Evolutionary conservation across 805 yeast species (phyloP).

Genomic region (Ogataea henricii): DNA sequence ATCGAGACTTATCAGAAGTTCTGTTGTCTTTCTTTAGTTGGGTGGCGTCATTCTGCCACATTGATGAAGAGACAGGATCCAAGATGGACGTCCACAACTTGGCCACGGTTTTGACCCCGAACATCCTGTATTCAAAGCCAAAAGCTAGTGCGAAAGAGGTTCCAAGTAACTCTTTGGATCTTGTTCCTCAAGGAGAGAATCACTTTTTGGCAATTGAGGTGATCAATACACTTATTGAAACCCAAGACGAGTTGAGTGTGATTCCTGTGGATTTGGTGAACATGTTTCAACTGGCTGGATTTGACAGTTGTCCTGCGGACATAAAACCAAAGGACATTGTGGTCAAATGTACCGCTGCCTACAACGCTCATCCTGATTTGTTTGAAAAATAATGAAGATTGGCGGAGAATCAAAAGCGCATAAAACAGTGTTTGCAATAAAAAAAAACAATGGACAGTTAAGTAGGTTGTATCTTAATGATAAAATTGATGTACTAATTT

Average conservation of each 20-base stretch:
- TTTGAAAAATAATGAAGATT: slow-evolving; percentile 8
- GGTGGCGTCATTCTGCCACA: slow-evolving; percentile 94
- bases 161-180: slow-evolving; percentile 24
- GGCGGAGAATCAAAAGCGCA: neutral
- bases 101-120: slow-evolving; percentile 95
- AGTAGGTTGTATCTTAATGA: slow-evolving; percentile 4
- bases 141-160: slow-evolving; percentile 27
- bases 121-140: slow-evolving; percentile 67
- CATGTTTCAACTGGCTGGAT: slow-evolving; percentile 50
- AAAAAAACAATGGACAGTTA: neutral
- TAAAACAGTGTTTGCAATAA: neutral
- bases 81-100: slow-evolving; percentile 96
- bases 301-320: slow-evolving; percentile 29
- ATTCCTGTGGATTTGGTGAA: slow-evolving; percentile 68
- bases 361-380: slow-evolving; percentile 31
- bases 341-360: slow-evolving; percentile 32
- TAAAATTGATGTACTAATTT: slow-evolving; percentile 1
- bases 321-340: slow-evolving; percentile 43
- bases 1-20: slow-evolving; percentile 86
- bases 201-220: slow-evolving; percentile 92
- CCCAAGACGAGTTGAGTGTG: slow-evolving; percentile 74
- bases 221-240: slow-evolving; percentile 77
- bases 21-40: slow-evolving; percentile 83
- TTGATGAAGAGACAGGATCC: slow-evolving; percentile 87
- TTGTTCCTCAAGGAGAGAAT: slow-evolving; percentile 53